Evolutionary conservation across 257 asterid genomes (phyloP).

Genomic region (Jacaranda mimosifolia): DNA sequence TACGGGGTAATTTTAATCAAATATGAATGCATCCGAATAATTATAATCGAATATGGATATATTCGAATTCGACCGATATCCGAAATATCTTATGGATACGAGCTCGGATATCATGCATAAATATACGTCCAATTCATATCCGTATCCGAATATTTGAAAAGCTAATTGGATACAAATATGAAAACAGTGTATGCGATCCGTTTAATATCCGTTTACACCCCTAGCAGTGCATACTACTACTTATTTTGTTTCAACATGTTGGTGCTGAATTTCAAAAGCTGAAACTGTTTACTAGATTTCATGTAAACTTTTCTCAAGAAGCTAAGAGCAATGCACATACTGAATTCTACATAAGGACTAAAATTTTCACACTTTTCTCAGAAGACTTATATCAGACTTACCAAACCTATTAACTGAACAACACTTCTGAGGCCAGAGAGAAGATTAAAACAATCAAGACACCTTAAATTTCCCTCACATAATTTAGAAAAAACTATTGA

Average conservation of each 20-base stretch:
- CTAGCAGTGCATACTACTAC: background rate
- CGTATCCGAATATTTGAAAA: too few relatives aligned
- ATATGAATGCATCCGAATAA: too few relatives aligned
- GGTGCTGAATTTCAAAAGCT: background rate
- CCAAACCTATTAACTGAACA: background rate
- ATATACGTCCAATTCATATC: too few relatives aligned
- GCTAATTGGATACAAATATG: too few relatives aligned
- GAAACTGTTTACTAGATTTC: background rate
- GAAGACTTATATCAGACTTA: background rate
- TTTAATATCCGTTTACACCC: too few relatives aligned
- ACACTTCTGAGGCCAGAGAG: background rate
- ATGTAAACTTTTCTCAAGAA: constrained; percentile 2
- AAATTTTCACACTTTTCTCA: constrained; percentile 20
- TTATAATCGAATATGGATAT: too few relatives aligned
- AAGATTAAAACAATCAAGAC: background rate
- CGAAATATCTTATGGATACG: too few relatives aligned
- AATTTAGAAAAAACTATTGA: background rate
- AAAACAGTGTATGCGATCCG: too few relatives aligned
- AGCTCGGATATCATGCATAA: too few relatives aligned
- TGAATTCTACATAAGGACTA: constrained; percentile 12
- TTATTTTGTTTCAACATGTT: background rate
- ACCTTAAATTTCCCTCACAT: constrained; percentile 11
- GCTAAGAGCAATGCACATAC: background rate
- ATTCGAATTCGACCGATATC: too few relatives aligned
- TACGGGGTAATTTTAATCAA: too few relatives aligned